A percentile compares a stretch with the other conserved stretches of the same genome.
Evolutionary conservation across 2,329 filamentous ascomycete species (phyloP).

Genomic region (Septoria linicola): DNA sequence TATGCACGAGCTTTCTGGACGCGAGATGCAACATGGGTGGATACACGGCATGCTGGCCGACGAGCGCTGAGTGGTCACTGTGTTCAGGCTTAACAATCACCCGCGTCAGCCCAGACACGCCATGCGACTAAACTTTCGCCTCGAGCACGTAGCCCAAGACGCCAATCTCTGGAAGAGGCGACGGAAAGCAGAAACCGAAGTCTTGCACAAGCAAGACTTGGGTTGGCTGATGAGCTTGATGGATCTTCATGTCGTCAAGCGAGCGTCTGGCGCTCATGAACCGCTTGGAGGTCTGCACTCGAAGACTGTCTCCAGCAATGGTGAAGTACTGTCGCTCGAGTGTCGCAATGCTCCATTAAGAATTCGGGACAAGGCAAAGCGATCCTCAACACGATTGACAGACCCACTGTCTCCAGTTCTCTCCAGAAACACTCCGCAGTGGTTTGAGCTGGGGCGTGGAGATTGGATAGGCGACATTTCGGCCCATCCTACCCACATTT

Average conservation of each 20-base stretch:
- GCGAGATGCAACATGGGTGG: slow-evolving; percentile 13
- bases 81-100: slow-evolving; percentile 19
- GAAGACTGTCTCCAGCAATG: no score
- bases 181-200: neutral
- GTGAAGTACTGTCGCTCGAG: no score
- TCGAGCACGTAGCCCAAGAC: slow-evolving; percentile 3
- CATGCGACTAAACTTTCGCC: slow-evolving; percentile 13
- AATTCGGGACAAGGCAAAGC: no score
- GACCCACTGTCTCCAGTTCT: no score
- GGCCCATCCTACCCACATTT: no score
- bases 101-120: slow-evolving; percentile 15
- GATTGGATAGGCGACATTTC: no score
- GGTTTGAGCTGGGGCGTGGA: no score
- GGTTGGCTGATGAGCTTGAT: slow-evolving; percentile 15
- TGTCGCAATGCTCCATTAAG: no score
- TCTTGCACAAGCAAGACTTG: slow-evolving; percentile 11
- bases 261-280: no score
- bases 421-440: no score
- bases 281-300: no score
- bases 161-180: slow-evolving; percentile 3
- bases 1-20: slow-evolving; percentile 11
- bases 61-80: neutral
- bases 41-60: slow-evolving; percentile 2
- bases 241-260: neutral
- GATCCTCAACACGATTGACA: no score